phyloP scores from a whole-genome alignment of 805 yeast species.

The Zygotorulaspora chibaensis region DNA sequence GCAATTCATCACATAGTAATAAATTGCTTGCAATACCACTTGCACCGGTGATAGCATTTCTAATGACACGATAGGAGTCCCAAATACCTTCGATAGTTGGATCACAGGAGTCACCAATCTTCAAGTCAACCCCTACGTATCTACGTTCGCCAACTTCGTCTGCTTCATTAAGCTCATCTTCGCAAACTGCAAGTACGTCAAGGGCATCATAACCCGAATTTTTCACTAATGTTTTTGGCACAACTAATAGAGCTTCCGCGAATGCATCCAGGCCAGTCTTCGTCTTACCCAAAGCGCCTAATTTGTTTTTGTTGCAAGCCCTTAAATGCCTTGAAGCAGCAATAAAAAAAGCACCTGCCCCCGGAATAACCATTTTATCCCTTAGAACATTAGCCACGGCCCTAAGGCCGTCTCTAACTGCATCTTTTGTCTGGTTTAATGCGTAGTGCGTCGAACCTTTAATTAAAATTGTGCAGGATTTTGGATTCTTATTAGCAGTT shows the following conservation, averaged over 20 bases:
- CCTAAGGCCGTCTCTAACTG: conserved; percentile 94
- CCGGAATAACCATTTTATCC: conserved; percentile 85
- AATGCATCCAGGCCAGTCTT: conserved; percentile 91
- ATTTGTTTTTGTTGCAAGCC: conserved; percentile 44
- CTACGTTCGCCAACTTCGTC: conserved; percentile 69
- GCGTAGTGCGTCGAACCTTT: conserved; percentile 91
- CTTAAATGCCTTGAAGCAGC: conserved; percentile 69
- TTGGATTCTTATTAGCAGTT: conserved; percentile 85
- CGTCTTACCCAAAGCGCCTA: conserved; percentile 73
- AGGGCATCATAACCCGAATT: conserved; percentile 93
- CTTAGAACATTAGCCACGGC: conserved; percentile 88
- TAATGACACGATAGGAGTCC: conserved; percentile 91
- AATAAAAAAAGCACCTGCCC: conserved; percentile 94
- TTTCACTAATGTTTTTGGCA: conserved; percentile 88
- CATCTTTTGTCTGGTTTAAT: conserved; percentile 90
- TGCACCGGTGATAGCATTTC: conserved; percentile 90
- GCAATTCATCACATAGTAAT: conserved; percentile 88
- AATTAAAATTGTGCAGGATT: conserved; percentile 84
- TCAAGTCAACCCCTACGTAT: conserved; percentile 84
- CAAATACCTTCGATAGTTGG: conserved; percentile 92
- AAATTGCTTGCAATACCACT: conserved; percentile 92
- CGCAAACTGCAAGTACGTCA: conserved; percentile 83
- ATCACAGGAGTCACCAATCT: conserved; percentile 92
- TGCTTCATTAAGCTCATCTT: conserved; percentile 49
- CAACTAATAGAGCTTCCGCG: conserved; percentile 82